Evolutionary conservation across 306 rosid genomes (phyloP).

Genomic region (Dalbergia oliveri): DNA sequence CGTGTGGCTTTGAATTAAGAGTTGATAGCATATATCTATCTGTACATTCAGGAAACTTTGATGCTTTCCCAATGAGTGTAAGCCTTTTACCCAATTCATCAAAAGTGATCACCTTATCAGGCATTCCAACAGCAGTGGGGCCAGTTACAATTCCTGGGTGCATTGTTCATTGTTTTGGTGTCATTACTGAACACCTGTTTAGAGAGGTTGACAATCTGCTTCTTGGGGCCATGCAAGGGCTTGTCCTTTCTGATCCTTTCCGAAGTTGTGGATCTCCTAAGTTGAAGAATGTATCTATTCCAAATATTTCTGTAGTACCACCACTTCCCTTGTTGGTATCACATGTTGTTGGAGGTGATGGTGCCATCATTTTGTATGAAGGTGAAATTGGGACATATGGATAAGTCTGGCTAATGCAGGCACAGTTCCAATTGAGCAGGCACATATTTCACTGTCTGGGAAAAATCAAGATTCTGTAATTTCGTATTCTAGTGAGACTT

Average conservation of each 20-base stretch:
- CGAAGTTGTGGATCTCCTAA: slow-evolving; percentile 95
- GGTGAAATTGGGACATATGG: slow-evolving; percentile 96
- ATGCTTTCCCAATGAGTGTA: slow-evolving; percentile 87
- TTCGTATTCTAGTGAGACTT: slow-evolving; percentile 73
- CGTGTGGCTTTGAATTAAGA: slow-evolving; percentile 94
- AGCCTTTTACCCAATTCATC: slow-evolving; percentile 93
- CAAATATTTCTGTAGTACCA: slow-evolving; percentile 82
- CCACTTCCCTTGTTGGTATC: slow-evolving; percentile 88
- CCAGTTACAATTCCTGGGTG: slow-evolving; percentile 89
- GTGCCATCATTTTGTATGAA: slow-evolving; percentile 90
- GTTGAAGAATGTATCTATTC: slow-evolving; percentile 78
- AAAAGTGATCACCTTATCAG: slow-evolving; percentile 88
- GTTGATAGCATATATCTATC: slow-evolving; percentile 96
- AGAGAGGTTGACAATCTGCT: slow-evolving; percentile 97
- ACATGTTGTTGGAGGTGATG: slow-evolving; percentile 89
- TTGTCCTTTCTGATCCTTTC: slow-evolving; percentile 96
- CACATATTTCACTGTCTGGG: slow-evolving; percentile 87
- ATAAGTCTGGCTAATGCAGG: slow-evolving; percentile 96
- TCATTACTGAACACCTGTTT: slow-evolving; percentile 93
- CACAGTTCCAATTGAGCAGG: slow-evolving; percentile 92
- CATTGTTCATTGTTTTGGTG: slow-evolving; percentile 96
- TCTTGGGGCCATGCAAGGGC: slow-evolving; percentile 95
- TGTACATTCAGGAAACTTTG: slow-evolving; percentile 89
- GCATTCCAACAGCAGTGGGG: slow-evolving; percentile 91
- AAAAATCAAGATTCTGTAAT: slow-evolving; percentile 93